Percentiles rank a stretch among this genome's conserved stretches.
These are phyloP conservation scores for Yamadazyma sp. DNA, from an alignment of 1,139 yeast species.

Conservation along the genomic window DNA sequence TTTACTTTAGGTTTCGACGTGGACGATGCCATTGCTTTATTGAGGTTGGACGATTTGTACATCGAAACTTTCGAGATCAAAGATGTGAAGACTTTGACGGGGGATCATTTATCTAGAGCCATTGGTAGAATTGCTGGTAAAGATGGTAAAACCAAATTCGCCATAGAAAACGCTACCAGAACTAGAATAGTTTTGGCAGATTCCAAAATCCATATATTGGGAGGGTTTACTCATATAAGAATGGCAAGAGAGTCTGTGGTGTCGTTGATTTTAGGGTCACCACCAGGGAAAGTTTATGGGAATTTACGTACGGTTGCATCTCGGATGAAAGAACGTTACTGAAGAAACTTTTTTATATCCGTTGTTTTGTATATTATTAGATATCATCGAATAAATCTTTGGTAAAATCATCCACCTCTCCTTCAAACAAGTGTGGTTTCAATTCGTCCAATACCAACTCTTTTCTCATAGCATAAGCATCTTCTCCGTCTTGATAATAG, in stretches of 20 bases:
- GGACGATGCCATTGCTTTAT: conserved; percentile 93
- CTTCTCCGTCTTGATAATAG: conserved; percentile 96
- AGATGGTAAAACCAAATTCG: conserved; percentile 97
- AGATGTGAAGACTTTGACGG: conserved; percentile 92
- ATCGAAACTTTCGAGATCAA: conserved; percentile 96
- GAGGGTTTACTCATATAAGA: conserved; percentile 94
- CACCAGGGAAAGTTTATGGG: conserved; percentile 98
- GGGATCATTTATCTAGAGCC: conserved; percentile 97
- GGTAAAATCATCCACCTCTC: conserved; percentile 53
- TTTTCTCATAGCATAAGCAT: conserved; percentile 95
- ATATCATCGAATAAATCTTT: conserved; percentile 32
- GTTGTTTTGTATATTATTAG: conserved; percentile 8
- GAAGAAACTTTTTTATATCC: conserved; percentile 11
- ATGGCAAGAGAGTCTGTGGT: conserved; percentile 98
- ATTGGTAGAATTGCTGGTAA: conserved; percentile 99
- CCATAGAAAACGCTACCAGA: conserved; percentile 96
- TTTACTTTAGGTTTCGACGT: conserved; percentile 94
- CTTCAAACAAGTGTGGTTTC: conserved; percentile 52
- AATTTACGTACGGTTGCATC: conserved; percentile 96
- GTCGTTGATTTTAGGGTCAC: conserved; percentile 91
- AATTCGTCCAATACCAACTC: conserved; percentile 58
- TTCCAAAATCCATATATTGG: conserved; percentile 91
- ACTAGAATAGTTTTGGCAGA: conserved; percentile 97
- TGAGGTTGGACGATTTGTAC: conserved; percentile 91
- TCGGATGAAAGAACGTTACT: conserved; percentile 94